Evolutionary conservation across 129 eudicot genomes (phyloP).

Genomic region (Saposhnikovia divaricata): DNA sequence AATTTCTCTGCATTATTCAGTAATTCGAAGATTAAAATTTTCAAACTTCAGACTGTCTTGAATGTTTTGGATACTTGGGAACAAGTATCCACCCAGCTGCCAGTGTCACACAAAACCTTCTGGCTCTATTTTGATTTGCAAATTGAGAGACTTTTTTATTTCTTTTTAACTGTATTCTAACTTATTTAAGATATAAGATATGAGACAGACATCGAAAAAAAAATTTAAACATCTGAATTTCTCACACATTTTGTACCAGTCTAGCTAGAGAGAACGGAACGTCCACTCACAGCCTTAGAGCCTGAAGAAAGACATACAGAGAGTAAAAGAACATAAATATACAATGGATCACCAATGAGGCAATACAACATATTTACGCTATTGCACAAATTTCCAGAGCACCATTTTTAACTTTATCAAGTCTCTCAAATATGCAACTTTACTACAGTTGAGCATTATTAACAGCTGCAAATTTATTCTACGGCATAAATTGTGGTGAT

Average conservation of each 20-base stretch:
- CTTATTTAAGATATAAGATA: too few species aligned
- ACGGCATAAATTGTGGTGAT: not conserved
- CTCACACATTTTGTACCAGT: not conserved
- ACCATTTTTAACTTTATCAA: not conserved
- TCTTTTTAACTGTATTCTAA: too few species aligned
- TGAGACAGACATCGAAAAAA: not conserved
- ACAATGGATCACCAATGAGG: not conserved
- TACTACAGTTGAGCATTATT: not conserved
- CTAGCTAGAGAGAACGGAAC: not conserved
- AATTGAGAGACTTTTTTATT: too few species aligned
- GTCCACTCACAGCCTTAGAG: not conserved
- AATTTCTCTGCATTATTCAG: too few species aligned
- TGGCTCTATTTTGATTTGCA: too few species aligned
- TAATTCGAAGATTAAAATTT: too few species aligned
- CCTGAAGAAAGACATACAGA: not conserved
- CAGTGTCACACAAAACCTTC: too few species aligned
- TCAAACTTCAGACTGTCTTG: too few species aligned
- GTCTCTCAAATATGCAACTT: not conserved
- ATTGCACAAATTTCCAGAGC: not conserved
- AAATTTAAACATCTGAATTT: not conserved
- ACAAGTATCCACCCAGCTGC: not conserved
- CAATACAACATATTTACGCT: not conserved
- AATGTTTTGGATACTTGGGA: not conserved
- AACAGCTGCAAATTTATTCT: conserved; percentile 4
- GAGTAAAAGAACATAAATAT: not conserved